Evolutionary conservation across 768 basidiomycete genomes (phyloP).

Genomic region (Tephrocybe sp.): DNA sequence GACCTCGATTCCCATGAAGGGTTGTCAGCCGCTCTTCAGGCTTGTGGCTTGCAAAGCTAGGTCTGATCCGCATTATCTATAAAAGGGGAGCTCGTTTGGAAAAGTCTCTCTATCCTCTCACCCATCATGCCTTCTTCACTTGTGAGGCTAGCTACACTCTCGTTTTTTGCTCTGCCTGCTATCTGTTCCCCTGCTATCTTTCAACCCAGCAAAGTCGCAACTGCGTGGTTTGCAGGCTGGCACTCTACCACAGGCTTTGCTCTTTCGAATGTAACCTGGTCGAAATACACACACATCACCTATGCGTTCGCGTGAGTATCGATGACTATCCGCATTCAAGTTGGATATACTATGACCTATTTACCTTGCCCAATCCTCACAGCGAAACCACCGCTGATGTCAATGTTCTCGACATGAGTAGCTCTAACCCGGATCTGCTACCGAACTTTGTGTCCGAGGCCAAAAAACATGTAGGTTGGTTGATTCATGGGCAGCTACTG

Average conservation of each 20-base stretch:
- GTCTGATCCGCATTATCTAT: neutral
- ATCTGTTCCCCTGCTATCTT: conserved; percentile 11
- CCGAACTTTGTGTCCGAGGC: conserved; percentile 55
- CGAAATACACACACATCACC: conserved; percentile 61
- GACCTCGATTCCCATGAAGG: no score
- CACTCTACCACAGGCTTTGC: conserved; percentile 47
- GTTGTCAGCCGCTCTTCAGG: neutral
- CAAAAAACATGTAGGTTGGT: conserved; percentile 36
- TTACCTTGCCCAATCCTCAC: neutral
- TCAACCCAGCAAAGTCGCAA: conserved; percentile 36
- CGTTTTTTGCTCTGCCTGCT: conserved; percentile 9
- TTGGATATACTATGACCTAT: no score
- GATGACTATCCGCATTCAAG: no score
- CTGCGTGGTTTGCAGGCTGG: conserved; percentile 71
- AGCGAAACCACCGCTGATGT: conserved; percentile 40
- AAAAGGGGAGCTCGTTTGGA: neutral
- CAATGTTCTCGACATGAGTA: conserved; percentile 30
- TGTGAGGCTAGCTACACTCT: conserved; percentile 7
- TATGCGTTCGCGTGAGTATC: conserved; percentile 74
- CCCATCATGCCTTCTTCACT: conserved; percentile 11
- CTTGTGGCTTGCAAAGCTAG: neutral
- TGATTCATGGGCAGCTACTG: neutral
- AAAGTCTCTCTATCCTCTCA: neutral
- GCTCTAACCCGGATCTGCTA: conserved; percentile 48
- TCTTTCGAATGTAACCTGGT: conserved; percentile 58